Conservation (phyloP, 495 filamentous ascomycete genomes). For the Penicillium psychrofluorescens region DNA sequence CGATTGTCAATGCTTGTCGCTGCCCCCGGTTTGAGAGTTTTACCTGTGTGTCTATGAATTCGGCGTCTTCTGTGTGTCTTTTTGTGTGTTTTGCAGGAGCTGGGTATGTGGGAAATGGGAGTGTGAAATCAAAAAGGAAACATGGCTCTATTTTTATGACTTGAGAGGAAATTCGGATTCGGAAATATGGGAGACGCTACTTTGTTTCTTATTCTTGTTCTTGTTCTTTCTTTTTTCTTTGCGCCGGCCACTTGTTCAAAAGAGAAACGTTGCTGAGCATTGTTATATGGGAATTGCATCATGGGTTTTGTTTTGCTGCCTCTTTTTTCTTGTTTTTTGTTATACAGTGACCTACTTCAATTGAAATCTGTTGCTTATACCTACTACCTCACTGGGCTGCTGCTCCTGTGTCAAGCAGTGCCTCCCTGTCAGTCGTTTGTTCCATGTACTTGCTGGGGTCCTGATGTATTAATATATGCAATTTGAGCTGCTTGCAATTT, state of each 20-base stretch:
- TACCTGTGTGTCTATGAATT: conserved; percentile 1
- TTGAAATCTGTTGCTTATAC: conserved; percentile 19
- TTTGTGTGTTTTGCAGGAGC: conserved; percentile 2
- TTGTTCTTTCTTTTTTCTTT: conserved; percentile 12
- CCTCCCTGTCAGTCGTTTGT: conserved; percentile 3
- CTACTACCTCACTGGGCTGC: neutral
- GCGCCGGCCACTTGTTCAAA: conserved; percentile 12
- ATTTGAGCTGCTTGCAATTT: too few species aligned
- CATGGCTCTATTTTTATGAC: conserved; percentile 6
- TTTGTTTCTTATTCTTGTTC: conserved; percentile 18
- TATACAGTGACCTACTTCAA: conserved; percentile 19
- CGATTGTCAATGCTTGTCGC: conserved; percentile 13
- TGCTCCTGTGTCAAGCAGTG: too few species aligned
- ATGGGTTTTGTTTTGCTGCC: conserved; percentile 21
- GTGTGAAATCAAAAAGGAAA: too few species aligned
- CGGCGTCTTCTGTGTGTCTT: conserved; percentile 18
- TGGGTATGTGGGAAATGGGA: neutral
- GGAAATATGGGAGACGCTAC: conserved; percentile 16
- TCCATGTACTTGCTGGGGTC: conserved; percentile 7
- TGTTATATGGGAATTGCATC: neutral
- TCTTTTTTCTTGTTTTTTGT: conserved; percentile 13
- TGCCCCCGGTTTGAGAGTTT: conserved; percentile 3
- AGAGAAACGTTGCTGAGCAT: too few species aligned
- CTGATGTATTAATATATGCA: conserved; percentile 16
- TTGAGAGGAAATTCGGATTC: conserved; percentile 12